Conservation (phyloP, 805 yeast genomes). For the Pichia phayaonensis region DNA sequence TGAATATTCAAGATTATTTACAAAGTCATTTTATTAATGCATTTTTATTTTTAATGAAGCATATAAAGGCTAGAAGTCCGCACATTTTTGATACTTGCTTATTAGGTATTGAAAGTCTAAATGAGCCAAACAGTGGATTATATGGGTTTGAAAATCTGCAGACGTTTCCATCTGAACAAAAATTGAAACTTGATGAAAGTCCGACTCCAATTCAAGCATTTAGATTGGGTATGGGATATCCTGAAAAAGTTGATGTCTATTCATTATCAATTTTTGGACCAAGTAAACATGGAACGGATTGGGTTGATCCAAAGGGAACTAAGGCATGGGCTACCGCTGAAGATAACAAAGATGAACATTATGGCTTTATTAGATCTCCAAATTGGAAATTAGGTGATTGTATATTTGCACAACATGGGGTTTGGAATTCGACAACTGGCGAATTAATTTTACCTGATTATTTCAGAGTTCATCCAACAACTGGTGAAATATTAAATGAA, state of each 20-base stretch:
- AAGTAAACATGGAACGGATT: slow-evolving; percentile 45
- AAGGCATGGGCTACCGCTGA: slow-evolving; percentile 57
- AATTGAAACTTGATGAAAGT: slow-evolving; percentile 67
- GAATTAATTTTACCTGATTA: slow-evolving; percentile 43
- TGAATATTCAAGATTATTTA: slow-evolving; percentile 70
- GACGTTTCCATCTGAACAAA: slow-evolving; percentile 50
- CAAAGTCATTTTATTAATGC: slow-evolving; percentile 57
- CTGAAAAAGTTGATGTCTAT: slow-evolving; percentile 61
- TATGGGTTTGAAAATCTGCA: slow-evolving; percentile 55
- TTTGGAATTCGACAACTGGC: slow-evolving; percentile 51
- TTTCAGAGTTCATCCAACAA: slow-evolving; percentile 35
- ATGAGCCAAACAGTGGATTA: slow-evolving; percentile 78
- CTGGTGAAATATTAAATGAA: slow-evolving; percentile 37
- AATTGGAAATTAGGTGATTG: slow-evolving; percentile 71
- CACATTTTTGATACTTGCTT: slow-evolving; percentile 40
- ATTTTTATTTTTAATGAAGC: slow-evolving; percentile 37
- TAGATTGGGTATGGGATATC: slow-evolving; percentile 70
- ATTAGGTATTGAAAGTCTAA: slow-evolving; percentile 76
- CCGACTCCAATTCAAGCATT: slow-evolving; percentile 77
- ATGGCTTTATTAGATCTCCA: slow-evolving; percentile 60
- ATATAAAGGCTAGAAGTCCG: slow-evolving; percentile 35
- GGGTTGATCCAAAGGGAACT: slow-evolving; percentile 59
- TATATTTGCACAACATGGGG: slow-evolving; percentile 71
- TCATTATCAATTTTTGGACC: slow-evolving; percentile 74
- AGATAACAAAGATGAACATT: slow-evolving; percentile 49